Conservation (phyloP, 371 early-diverging fungal genomes). For the Circinella umbellata region DNA sequence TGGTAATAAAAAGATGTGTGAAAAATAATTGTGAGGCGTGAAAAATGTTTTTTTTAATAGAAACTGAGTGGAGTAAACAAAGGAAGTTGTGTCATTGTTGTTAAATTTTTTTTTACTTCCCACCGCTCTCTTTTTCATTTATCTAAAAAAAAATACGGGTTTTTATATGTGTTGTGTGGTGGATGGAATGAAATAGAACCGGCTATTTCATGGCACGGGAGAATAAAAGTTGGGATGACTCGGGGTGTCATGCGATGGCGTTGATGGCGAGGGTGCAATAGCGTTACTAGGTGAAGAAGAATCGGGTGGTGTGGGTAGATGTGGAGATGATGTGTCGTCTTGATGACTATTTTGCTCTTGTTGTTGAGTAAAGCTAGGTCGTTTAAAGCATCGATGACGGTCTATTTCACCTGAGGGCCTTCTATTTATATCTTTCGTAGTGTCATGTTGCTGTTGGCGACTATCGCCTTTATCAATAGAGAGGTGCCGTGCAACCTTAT, state of each 20-base stretch:
- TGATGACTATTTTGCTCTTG: neutral
- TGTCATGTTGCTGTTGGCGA: neutral
- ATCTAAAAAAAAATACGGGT: neutral
- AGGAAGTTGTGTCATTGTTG: too few relatives aligned
- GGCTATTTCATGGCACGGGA: conserved; percentile 9
- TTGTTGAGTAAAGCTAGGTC: conserved; percentile 22
- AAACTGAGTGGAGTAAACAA: too few relatives aligned
- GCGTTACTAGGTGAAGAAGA: conserved; percentile 22
- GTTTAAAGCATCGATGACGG: conserved; percentile 23
- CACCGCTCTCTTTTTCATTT: neutral
- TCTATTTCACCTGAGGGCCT: conserved; percentile 20
- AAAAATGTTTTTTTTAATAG: too few relatives aligned
- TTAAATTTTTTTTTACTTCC: neutral
- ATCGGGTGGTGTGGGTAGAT: conserved; percentile 31
- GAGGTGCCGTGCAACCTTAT: conserved; percentile 24
- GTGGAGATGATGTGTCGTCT: conserved; percentile 12
- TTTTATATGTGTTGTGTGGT: neutral
- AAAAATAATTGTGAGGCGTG: too few relatives aligned
- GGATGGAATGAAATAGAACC: neutral
- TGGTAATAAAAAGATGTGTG: too few relatives aligned
- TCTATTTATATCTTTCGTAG: conserved; percentile 16
- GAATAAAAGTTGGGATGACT: conserved; percentile 6
- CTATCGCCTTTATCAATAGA: conserved; percentile 25
- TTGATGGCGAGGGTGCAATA: conserved; percentile 18
- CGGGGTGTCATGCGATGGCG: conserved; percentile 11